phyloP scores from a whole-genome alignment of 1,284 basidiomycete genomes.

The Heterobasidion occidentale region DNA sequence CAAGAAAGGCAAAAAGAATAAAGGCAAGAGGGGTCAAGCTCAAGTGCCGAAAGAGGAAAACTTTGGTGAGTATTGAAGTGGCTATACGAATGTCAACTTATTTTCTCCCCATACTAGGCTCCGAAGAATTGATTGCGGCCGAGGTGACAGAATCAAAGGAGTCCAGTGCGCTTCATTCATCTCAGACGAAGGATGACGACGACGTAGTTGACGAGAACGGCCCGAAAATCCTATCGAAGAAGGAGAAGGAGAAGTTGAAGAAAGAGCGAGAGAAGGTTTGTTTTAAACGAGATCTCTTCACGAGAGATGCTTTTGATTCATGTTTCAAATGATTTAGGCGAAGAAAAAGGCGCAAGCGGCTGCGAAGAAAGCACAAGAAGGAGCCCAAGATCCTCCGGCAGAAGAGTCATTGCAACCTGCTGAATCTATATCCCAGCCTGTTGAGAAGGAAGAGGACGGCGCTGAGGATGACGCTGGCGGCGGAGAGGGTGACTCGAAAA shows the following conservation, averaged over 20 bases:
- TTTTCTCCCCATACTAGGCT: too few relatives aligned
- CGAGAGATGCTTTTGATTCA: neutral
- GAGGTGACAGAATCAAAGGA: constrained; percentile 16
- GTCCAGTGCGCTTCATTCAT: constrained; percentile 13
- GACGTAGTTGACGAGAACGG: constrained; percentile 36
- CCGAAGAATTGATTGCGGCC: constrained; percentile 4
- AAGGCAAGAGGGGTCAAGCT: constrained; percentile 47
- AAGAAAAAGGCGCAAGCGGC: constrained; percentile 94
- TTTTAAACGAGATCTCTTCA: neutral
- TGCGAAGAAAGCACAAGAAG: constrained; percentile 59
- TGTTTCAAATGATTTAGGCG: constrained; percentile 43
- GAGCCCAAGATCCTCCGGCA: constrained; percentile 19
- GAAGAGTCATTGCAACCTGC: constrained; percentile 16
- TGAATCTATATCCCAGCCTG: constrained; percentile 17
- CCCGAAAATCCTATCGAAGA: constrained; percentile 71
- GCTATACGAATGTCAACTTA: too few relatives aligned
- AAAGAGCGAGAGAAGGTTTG: constrained; percentile 88
- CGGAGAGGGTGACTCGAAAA: constrained; percentile 48
- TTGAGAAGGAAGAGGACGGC: constrained; percentile 46
- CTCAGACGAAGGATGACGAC: constrained; percentile 19
- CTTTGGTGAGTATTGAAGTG: constrained; percentile 10
- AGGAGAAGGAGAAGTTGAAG: constrained; percentile 91
- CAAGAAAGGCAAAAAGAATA: constrained; percentile 48
- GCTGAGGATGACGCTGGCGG: constrained; percentile 42
- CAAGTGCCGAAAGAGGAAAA: constrained; percentile 27